Base-by-base conservation (phyloP, 2,329 filamentous ascomycete genomes). In the Mollisia scopiformis region DNA sequence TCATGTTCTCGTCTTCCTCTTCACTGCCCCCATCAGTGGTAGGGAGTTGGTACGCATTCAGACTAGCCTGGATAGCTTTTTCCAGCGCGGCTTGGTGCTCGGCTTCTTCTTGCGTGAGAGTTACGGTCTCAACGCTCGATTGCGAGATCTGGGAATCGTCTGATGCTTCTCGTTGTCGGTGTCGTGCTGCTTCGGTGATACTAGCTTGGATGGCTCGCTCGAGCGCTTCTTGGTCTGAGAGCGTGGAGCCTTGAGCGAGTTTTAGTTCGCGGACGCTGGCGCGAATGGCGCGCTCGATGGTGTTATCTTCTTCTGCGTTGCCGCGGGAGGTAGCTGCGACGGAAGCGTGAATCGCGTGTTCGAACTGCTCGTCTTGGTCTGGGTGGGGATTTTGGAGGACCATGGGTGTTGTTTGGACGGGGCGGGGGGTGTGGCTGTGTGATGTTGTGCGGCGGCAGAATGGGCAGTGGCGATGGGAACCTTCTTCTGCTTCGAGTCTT, bases 231-330 rank as follows among this genome's bases (percentile, higher is more conserved):
- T 82, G 75, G 43, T 73, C 66, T 8, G 41, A 66, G 1, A 72
- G 55, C 1, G 49, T 55, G 1, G 62, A 62, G 1, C 63, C 72
- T 19, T 75, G 68, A 7, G 71, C 68, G 8, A 69, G 68, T 58
- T 82, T 77, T 8, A 87, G 73, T 67, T 90, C 87, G 14, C 77
- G 78, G 16, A 95, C 80, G 64, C 89, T 92, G 5, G 89, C 87
- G 14, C 90, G 82, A 54, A 96, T 89, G 1, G 91, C 91, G 21
- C 85, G 81, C 71, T 93, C 91, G 51, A 96, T 82, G 61, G 84
- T 79, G 23, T 81, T 82, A 69, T 95, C 92, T 73, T 95, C 89
- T 21, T 85, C 81, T 0, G 80, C 71, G 64, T 94, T 82, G 11
- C 91, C 91, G 1, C 78, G 81, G 0, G 90, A 93, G 0, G 90